Base-by-base conservation (phyloP, 805 yeast species). In the Kuraishia borneana region DNA sequence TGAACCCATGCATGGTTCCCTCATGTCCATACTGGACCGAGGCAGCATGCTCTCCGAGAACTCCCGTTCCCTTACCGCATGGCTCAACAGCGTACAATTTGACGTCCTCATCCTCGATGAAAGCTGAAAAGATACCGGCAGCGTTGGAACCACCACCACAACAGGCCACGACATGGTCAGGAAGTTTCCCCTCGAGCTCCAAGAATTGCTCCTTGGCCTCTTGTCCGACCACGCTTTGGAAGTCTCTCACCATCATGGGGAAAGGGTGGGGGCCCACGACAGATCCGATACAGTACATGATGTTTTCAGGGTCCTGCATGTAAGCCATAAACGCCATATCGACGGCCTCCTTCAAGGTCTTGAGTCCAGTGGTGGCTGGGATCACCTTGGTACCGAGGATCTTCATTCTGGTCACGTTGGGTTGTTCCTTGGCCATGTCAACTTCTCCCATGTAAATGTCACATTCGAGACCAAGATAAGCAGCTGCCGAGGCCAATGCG, bases 401-500 rank as follows among this genome's bases (percentile, higher is more conserved):
- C n/a, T 22, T 18, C 42, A 39, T 39, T 37, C 42, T 28, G 6
- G 32, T 18, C 6, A 39, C 42, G 25, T 39, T 39, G 18, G 42
- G 42, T 10, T 37, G 23, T 22, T 39, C 42, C 23, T 39, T 39
- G 16, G 17, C 34, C 37, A 39, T 39, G 28, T 39, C 42, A 5
- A 37, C 35, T 25, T 23, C 38, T 12, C 42, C 42, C 42, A 39
- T 39, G 23, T 37, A 39, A 9, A 39, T 34, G 18, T 26, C 36
- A 31, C 42, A 39, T 2, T 34, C 35, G 1, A 39, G 23, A 12
- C 35, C 35, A 21, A 39, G 62, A 43, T 63, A 64, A 29, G 70
- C 70, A 18, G 66, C 65, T 3, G 58, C 65, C 18, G 70, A 64
- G n/a, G 70, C 70, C 18, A 70, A 62, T 20, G 71, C 70, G 19